Evolutionary conservation across 169 alveolate species (phyloP), one percentile per base, ranked within the genome.

Genomic region (Eimeria necatrix): DNA sequence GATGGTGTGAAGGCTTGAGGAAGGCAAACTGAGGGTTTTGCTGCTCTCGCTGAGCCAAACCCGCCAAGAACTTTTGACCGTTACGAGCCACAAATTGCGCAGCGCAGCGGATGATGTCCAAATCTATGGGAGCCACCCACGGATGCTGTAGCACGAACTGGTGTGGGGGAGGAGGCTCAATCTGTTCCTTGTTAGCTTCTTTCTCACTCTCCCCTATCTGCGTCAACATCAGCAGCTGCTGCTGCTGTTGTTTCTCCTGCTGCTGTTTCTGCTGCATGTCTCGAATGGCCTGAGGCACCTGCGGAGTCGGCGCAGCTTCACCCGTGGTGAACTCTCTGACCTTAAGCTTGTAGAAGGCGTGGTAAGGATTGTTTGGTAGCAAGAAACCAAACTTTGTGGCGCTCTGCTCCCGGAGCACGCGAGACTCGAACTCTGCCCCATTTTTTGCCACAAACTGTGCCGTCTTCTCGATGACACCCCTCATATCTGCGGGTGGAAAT

Each of bases 81-180:
- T 99, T 99, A 95, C 99, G 98, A 24, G 99, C 99, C 4, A 98
- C 99, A 95, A 98, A 99, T 96, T 97, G 98, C 46, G 99, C 99
- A 51, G 99, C 98, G 80, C 98, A 95, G 96, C 98, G 98, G 68
- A 99, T 98, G 74, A 99, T 97, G 84, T 98, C 99, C 68, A 97
- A 95, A 93, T 98, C 98, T 89, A 97, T 51, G 98, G 98, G 87
- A 95, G 97, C 88, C 94, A 91, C 41, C 83, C 73, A 91, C 20
- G 95, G 94, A 26, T 84, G 95, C 61, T 73, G 70, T 20, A 94
- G 81, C 9, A 93, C 96, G 80, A 53, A 96, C 97, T 96, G 61
- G 76, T 96, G 97, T 14, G 97, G 81, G 4, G 98, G 93, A 0
- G 98, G 95, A 53, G 95, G 95, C 46, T 91, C 95, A 4, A 91